phyloP scores from a whole-genome alignment of 2,329 filamentous ascomycete species.

The Paecilomyces dactylethromorphus region DNA sequence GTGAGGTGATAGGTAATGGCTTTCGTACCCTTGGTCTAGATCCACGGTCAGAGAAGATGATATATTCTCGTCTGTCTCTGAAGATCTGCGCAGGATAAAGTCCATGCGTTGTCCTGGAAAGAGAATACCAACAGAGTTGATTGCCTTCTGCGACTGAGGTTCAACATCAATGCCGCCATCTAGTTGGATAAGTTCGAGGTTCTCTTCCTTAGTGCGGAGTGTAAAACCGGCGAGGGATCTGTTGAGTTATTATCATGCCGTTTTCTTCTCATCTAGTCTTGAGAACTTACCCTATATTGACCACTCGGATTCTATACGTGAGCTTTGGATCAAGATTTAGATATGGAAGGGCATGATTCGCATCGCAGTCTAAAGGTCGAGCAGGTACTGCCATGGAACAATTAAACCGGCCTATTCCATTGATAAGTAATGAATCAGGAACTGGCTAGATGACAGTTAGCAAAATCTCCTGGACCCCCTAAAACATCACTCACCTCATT shows the following conservation, averaged over 20 bases:
- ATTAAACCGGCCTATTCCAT: slow-evolving; percentile 40
- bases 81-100: slow-evolving; percentile 23
- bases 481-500: slow-evolving; percentile 28
- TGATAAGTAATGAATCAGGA: slow-evolving; percentile 44
- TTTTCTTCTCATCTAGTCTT: background rate
- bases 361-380: slow-evolving; percentile 39
- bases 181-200: slow-evolving; percentile 30
- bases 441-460: slow-evolving; percentile 30
- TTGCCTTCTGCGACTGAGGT: slow-evolving; percentile 7
- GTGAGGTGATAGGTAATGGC: background rate
- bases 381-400: slow-evolving; percentile 42
- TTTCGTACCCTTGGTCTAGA: slow-evolving; percentile 30
- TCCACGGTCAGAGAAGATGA: slow-evolving; percentile 21
- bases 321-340: slow-evolving; percentile 15
- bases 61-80: background rate
- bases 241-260: background rate
- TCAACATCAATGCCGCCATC: slow-evolving; percentile 35
- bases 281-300: slow-evolving; percentile 37
- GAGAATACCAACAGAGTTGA: slow-evolving; percentile 33
- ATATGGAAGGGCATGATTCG: slow-evolving; percentile 17
- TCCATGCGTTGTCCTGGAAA: slow-evolving; percentile 43
- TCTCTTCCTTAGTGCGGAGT: slow-evolving; percentile 23
- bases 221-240: slow-evolving; percentile 37
- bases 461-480: background rate
- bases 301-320: slow-evolving; percentile 32